Evolutionary conservation across 192 early-diverging fungal genomes (phyloP), one percentile per base, ranked within the genome.

Genomic region (Umbelopsis ramanniana): DNA sequence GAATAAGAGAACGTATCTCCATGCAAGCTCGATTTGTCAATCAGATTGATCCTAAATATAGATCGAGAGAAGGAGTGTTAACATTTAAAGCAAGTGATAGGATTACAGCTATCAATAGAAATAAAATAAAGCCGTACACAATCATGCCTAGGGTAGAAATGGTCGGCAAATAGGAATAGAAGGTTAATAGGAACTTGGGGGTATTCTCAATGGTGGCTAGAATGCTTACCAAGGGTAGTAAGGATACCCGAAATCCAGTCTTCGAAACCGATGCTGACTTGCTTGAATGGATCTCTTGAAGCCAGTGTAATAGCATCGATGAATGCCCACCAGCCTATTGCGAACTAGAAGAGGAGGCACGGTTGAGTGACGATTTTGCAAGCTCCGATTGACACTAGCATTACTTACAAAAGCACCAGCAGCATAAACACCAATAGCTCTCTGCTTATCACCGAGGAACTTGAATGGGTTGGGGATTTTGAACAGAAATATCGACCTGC

Each of bases 311-410:
- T 79, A 21, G 85, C 84, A 67, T 88, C 87, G n/a, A 88, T 80
- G 74, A 88, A 88, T 33, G 84, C 80, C 87, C 87, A 88, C 87
- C 87, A 88, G 14, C 87, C 87, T 48, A 86, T 63, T 3, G 85
- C 87, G 72, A 88, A 82, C 87, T 88, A 72, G 19, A 23, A 26
- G 17, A 12, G 22, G 23, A 12, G 57, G 11, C 40, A 43, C 0
- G 11, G 6, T 43, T 43, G 40, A 43, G 40, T 43, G n/a, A 17
- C 17, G 26, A 26, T 15, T 15, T 14, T 37, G 24, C 26, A 19
- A 19, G 57, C 57, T 63, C 33, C 57, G 57, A 63, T 63, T 63
- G 0, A 54, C 23, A 14, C 26, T 12, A 35, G 29, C 26, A 63
- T 33, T 29, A 63, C 57, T 63, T 63, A 63, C 57, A n/a, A 63